Conservation (phyloP, 164 flowering plant genomes). For the Aristolochia fimbriata region DNA sequence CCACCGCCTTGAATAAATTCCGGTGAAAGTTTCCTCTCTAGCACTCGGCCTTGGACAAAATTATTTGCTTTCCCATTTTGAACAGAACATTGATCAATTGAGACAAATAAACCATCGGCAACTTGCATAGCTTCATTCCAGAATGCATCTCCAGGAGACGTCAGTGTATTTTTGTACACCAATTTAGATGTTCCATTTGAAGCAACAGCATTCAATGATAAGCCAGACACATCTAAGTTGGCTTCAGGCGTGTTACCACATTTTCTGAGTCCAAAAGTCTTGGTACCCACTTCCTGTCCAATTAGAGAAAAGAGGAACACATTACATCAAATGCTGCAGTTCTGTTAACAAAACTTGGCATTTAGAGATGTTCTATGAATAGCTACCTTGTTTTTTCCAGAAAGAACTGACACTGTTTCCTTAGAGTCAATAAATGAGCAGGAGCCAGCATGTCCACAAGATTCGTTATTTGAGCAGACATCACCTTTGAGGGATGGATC, state of each 20-base stretch:
- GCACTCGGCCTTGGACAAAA: conserved; percentile 11
- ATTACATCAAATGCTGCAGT: conserved; percentile 1
- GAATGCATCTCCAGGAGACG: conserved; percentile 94
- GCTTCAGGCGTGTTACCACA: conserved; percentile 25
- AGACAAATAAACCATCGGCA: conserved; percentile 59
- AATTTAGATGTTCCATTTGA: conserved; percentile 53
- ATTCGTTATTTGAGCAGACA: conserved; percentile 12
- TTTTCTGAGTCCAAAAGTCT: conserved; percentile 42
- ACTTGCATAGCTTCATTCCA: conserved; percentile 91
- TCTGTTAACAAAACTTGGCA: background rate
- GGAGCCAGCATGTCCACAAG: conserved; percentile 14
- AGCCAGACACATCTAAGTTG: conserved; percentile 39
- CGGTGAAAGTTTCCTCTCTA: conserved; percentile 8
- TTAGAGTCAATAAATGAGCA: conserved; percentile 11
- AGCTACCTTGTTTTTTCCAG: conserved; percentile 23
- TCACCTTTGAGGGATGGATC: conserved; percentile 15
- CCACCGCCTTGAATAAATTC: conserved; percentile 10
- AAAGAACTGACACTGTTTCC: conserved; percentile 9
- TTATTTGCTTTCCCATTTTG: conserved; percentile 14
- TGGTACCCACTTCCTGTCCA: conserved; percentile 11
- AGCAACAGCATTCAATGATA: conserved; percentile 13
- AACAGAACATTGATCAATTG: conserved; percentile 16
- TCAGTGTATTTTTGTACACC: conserved; percentile 46
- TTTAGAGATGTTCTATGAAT: background rate
- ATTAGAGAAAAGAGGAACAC: conserved; percentile 16